Base-by-base conservation (phyloP, 1,139 yeast species). In the Yamadazyma sp. region DNA sequence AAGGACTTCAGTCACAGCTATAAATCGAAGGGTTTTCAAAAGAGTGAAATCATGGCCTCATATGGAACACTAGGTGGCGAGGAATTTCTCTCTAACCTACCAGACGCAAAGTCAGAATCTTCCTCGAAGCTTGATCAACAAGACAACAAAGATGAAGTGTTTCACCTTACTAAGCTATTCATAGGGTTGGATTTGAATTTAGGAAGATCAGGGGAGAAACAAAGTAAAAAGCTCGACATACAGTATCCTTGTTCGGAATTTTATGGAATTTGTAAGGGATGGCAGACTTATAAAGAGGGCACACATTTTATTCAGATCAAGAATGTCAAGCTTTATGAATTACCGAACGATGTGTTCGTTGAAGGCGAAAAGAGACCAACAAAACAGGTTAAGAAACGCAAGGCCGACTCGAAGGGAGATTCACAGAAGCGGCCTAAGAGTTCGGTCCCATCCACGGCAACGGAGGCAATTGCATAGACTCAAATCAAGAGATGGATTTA, bases 221-320 rank as follows among this genome's bases (percentile, higher is more conserved):
- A n/a, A n/a, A n/a, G n/a, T n/a, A 42, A 44, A n/a, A 83, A 82
- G 52, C 73, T 92, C 46, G 97, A 92, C 57, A 85, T 92, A 38
- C 96, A 88, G 53, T 77, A 83, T 50, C 97, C 98, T 8, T 91
- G 98, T 56, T 77, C 88, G 15, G 98, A 92, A 46, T 92, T 91
- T 58, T 87, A 75, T 62, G 81, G 75, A 38, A 65, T 88, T 14
- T 87, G 97, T 60, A 82, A 87, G 50, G 73, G 79, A 29, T 87
- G 92, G 81, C 69, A 73, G 11, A 70, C 72, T 29, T 92, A 77
- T 54, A 77, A 83, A 49, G 83, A 77, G 41, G 76, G 77, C 31
- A 61, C 73, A n/a, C 73, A 83, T 57, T 74, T 77, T 22, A 66
- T 84, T 44, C 76, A 75, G 40, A 86, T 92, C 35, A 84, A 84